Conservation (phyloP, 192 early-diverging fungal species). For the Gorgonomyces haynaldii region DNA sequence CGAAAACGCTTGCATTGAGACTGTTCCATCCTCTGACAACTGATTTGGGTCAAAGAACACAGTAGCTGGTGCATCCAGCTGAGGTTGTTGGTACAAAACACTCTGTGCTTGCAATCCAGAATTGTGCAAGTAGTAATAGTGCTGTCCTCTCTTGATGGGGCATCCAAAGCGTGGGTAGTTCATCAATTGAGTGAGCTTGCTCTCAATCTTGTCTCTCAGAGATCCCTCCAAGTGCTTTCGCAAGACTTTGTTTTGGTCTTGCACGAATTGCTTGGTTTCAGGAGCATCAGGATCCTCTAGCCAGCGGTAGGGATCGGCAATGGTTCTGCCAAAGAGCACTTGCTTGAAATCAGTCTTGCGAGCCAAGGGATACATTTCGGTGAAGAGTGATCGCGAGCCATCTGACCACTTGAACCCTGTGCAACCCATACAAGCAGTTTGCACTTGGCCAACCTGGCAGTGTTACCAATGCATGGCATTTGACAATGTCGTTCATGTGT, state of each 20-base stretch:
- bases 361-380: background rate
- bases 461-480: too few species aligned
- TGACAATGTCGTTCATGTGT: too few species aligned
- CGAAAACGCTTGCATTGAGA: conserved; percentile 27
- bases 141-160: conserved; percentile 44
- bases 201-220: conserved; percentile 16
- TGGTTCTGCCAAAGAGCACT: conserved; percentile 18
- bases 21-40: conserved; percentile 48
- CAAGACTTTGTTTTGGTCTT: conserved; percentile 46
- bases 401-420: too few species aligned
- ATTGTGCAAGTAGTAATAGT: conserved; percentile 59
- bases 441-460: too few species aligned
- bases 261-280: conserved; percentile 53
- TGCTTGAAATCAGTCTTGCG: conserved; percentile 8
- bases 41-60: conserved; percentile 45
- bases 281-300: conserved; percentile 53
- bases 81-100: conserved; percentile 42
- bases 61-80: conserved; percentile 26
- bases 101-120: conserved; percentile 45
- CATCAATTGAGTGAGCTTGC: conserved; percentile 38
- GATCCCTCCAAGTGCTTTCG: conserved; percentile 25
- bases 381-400: too few species aligned
- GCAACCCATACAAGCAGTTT: too few species aligned
- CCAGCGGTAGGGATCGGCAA: conserved; percentile 51
- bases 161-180: conserved; percentile 47